Conservation (phyloP, 768 basidiomycete genomes). For the Zangia roseola region DNA sequence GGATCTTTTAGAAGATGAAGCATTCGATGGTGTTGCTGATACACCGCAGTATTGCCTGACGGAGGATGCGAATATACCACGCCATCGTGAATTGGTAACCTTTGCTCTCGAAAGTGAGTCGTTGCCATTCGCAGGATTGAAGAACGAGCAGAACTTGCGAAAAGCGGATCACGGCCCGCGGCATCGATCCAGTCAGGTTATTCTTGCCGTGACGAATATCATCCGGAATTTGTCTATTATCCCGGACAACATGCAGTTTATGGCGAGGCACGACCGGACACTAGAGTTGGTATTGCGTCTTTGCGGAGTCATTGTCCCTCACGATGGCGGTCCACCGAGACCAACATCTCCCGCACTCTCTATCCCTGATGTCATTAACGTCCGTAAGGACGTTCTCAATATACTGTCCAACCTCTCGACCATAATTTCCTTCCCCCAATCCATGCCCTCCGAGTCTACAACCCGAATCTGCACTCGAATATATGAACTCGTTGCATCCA, state of each 20-base stretch:
- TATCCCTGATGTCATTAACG: conserved; percentile 63
- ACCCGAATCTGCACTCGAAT: conserved; percentile 52
- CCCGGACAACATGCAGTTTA: conserved; percentile 64
- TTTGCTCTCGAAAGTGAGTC: conserved; percentile 55
- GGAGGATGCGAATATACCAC: conserved; percentile 44
- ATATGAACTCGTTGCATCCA: conserved; percentile 70
- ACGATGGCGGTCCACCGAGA: conserved; percentile 32
- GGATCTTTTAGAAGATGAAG: conserved; percentile 81
- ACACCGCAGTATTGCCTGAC: conserved; percentile 24
- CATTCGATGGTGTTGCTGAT: conserved; percentile 55
- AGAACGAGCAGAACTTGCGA: conserved; percentile 44
- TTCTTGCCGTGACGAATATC: conserved; percentile 73
- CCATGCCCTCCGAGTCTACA: conserved; percentile 41
- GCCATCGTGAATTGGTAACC: conserved; percentile 65
- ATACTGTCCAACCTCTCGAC: conserved; percentile 63
- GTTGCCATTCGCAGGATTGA: conserved; percentile 59
- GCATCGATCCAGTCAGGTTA: conserved; percentile 61
- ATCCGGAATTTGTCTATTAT: conserved; percentile 83
- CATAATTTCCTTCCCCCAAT: conserved; percentile 46
- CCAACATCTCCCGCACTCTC: conserved; percentile 62
- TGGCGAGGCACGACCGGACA: conserved; percentile 63
- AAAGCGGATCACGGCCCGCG: conserved; percentile 52
- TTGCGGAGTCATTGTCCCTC: conserved; percentile 46
- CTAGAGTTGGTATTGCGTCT: conserved; percentile 68
- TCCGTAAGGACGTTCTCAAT: conserved; percentile 77